Evolutionary conservation across 495 filamentous ascomycete species (phyloP).

Genomic region (Neurospora terricola): DNA sequence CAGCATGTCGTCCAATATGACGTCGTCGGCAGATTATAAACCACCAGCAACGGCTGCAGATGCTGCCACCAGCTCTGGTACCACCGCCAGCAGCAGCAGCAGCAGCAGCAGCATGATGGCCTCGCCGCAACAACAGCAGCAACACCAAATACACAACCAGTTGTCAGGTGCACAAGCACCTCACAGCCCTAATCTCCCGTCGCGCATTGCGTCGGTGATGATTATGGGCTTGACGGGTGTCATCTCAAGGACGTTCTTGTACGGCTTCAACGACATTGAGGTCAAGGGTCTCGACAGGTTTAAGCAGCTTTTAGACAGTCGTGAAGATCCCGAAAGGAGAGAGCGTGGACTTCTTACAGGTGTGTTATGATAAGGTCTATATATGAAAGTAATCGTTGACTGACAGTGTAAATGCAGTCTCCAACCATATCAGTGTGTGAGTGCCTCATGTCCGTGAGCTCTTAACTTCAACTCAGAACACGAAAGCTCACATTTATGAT

Average conservation of each 20-base stretch:
- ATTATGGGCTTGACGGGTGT: constrained; percentile 43
- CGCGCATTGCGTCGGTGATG: constrained; percentile 42
- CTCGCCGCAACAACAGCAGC: background rate
- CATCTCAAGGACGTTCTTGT: constrained; percentile 34
- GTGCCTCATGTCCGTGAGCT: constrained; percentile 31
- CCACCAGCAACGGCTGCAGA: background rate
- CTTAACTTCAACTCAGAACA: background rate
- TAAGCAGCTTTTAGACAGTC: constrained; percentile 60
- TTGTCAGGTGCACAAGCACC: background rate
- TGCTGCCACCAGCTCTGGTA: constrained; percentile 6
- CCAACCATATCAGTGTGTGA: constrained; percentile 94
- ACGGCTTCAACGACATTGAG: constrained; percentile 46
- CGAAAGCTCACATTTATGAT: background rate
- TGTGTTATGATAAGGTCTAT: constrained; percentile 26
- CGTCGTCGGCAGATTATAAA: background rate
- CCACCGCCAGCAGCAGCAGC: background rate
- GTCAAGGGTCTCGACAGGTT: constrained; percentile 66
- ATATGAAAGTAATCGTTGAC: background rate
- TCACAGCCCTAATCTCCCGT: constrained; percentile 37
- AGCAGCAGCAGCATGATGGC: background rate
- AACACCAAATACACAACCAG: background rate
- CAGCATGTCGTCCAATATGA: background rate
- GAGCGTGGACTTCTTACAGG: constrained; percentile 77
- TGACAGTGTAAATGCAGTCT: constrained; percentile 47
- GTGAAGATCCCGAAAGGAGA: constrained; percentile 57